These are phyloP conservation scores for Cerrena zonata DNA, from an alignment of 1,284 basidiomycete species.

Conservation along the genomic window DNA sequence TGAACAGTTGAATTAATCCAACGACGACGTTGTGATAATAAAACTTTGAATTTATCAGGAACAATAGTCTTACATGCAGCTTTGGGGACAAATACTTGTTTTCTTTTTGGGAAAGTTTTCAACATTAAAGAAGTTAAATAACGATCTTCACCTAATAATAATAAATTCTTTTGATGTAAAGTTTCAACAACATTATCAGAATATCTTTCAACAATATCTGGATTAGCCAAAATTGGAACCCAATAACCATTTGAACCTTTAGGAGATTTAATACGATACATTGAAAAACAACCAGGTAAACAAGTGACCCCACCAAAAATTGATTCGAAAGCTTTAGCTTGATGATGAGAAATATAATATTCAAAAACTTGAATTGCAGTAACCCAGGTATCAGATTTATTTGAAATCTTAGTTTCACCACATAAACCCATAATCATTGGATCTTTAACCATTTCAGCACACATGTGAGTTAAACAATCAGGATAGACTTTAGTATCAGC, in stretches of 20 bases:
- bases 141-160: conserved; percentile 95
- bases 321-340: conserved; percentile 96
- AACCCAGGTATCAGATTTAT: conserved; percentile 97
- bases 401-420: conserved; percentile 98
- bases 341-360: conserved; percentile 98
- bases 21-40: conserved; percentile 93
- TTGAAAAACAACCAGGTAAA: conserved; percentile 97
- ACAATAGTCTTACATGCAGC: conserved; percentile 93
- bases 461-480: conserved; percentile 78
- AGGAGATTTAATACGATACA: conserved; percentile 96
- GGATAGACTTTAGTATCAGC: conserved; percentile 94
- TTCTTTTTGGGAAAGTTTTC: conserved; percentile 94
- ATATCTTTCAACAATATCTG: conserved; percentile 96
- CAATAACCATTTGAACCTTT: conserved; percentile 86
- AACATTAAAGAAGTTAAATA: conserved; percentile 94
- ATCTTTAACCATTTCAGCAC: conserved; percentile 98
- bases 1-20: conserved; percentile 99
- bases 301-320: conserved; percentile 99
- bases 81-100: conserved; percentile 99
- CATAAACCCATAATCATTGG: conserved; percentile 99
- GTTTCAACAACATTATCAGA: conserved; percentile 90
- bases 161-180: conserved; percentile 95
- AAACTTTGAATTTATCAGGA: conserved; percentile 88
- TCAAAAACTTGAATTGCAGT: conserved; percentile 97
- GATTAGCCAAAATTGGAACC: conserved; percentile 95